Percentiles rank a stretch among this genome's conserved stretches.
Evolutionary conservation across 495 filamentous ascomycete genomes (phyloP).

Genomic region (Penicillium goetzii): DNA sequence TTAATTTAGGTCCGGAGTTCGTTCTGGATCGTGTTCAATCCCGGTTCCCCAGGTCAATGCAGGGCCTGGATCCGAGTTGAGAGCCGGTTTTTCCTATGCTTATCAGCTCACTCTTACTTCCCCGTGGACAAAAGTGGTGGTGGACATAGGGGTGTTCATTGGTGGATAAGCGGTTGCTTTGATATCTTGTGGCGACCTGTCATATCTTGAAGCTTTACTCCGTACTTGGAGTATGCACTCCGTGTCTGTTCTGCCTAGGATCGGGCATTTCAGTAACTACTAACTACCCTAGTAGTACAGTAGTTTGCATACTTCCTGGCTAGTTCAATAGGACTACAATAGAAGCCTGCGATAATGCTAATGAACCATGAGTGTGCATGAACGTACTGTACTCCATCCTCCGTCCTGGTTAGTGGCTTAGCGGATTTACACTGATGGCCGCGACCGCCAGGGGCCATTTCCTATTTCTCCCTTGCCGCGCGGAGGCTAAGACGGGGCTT

Average conservation of each 20-base stretch:
- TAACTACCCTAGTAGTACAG: neutral
- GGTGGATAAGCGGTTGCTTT: neutral
- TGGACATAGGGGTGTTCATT: neutral
- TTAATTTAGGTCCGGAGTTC: neutral
- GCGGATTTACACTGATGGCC: neutral
- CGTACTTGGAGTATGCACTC: neutral
- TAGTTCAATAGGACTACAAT: neutral
- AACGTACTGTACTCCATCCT: neutral
- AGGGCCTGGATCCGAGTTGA: neutral
- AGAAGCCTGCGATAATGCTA: neutral
- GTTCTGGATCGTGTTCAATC: slow-evolving; percentile 1
- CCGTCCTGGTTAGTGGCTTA: neutral
- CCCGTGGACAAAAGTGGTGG: neutral
- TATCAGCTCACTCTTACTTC: neutral
- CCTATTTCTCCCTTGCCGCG: neutral
- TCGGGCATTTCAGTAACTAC: neutral
- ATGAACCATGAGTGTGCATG: neutral
- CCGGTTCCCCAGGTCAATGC: neutral
- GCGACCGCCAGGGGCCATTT: slow-evolving; percentile 1
- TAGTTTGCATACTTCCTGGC: neutral
- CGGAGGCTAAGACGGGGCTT: neutral
- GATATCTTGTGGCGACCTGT: slow-evolving; percentile 6
- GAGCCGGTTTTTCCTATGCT: neutral
- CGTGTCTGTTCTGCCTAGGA: slow-evolving; percentile 7
- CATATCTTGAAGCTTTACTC: neutral